Conservation (phyloP, 495 filamentous ascomycete genomes). For the Talaromyces stipitatus region DNA sequence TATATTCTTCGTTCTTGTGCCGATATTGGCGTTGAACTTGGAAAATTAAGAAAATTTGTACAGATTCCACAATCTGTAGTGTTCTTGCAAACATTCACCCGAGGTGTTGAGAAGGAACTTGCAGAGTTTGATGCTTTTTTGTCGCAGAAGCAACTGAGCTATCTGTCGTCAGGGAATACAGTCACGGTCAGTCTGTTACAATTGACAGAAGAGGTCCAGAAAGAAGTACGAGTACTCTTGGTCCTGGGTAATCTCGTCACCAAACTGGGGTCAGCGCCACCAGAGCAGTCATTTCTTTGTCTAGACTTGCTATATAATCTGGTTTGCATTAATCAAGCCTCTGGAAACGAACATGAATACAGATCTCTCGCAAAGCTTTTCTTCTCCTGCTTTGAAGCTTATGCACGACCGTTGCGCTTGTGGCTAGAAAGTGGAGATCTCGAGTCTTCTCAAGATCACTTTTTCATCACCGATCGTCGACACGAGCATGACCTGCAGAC, state of each 20-base stretch:
- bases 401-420: constrained; percentile 64
- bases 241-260: constrained; percentile 42
- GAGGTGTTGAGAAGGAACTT: constrained; percentile 36
- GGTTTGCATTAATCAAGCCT: constrained; percentile 60
- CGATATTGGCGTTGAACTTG: constrained; percentile 37
- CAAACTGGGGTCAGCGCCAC: constrained; percentile 13
- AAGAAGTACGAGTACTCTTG: constrained; percentile 43
- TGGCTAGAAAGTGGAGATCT: constrained; percentile 86
- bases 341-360: constrained; percentile 54
- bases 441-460: constrained; percentile 50
- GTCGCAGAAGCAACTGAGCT: constrained; percentile 34
- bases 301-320: constrained; percentile 69
- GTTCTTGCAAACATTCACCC: constrained; percentile 50
- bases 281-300: constrained; percentile 43
- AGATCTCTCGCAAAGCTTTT: constrained; percentile 58
- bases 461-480: constrained; percentile 61
- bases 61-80: constrained; percentile 27
- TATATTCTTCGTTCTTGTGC: constrained; percentile 35
- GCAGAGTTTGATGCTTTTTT: constrained; percentile 34
- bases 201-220: constrained; percentile 53
- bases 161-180: constrained; percentile 24
- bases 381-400: constrained; percentile 75
- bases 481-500: constrained; percentile 51
- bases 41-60: constrained; percentile 39
- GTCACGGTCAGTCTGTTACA: constrained; percentile 49